Conservation (phyloP, 345 rosid species). For the Lepidium aucheri region DNA sequence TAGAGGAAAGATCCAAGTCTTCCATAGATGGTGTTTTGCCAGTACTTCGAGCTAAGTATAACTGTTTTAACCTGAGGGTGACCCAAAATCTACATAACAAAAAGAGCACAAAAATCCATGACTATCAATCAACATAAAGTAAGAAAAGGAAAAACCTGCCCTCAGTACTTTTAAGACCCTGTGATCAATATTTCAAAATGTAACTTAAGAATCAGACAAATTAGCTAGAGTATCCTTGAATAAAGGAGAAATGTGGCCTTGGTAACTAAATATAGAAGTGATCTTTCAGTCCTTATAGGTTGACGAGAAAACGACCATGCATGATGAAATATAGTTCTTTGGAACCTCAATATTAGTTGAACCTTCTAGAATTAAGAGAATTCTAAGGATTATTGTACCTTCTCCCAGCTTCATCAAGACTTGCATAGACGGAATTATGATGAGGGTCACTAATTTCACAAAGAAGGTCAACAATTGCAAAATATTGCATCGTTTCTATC, state of each 20-base stretch:
- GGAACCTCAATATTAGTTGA: not conserved
- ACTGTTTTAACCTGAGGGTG: conserved; percentile 61
- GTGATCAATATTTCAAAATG: not conserved
- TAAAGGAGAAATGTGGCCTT: not conserved
- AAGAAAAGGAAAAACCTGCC: not conserved
- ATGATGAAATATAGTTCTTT: not conserved
- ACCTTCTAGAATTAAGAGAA: not conserved
- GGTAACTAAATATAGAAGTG: not conserved
- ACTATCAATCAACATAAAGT: conserved; percentile 10
- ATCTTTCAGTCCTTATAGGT: not conserved
- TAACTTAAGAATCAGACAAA: conserved; percentile 1
- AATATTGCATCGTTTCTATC: conserved; percentile 52
- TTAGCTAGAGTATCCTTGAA: not conserved
- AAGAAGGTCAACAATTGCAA: conserved; percentile 68
- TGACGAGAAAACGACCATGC: conserved; percentile 5
- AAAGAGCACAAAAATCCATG: conserved; percentile 12
- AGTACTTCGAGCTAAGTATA: conserved; percentile 42
- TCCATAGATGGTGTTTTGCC: conserved; percentile 53
- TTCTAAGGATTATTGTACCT: conserved; percentile 38
- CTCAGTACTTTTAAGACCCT: conserved; percentile 2
- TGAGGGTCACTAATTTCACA: conserved; percentile 53
- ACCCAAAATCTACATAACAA: conserved; percentile 74
- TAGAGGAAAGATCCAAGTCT: conserved; percentile 56
- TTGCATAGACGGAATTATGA: conserved; percentile 61
- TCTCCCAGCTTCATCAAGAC: conserved; percentile 82